Evolutionary conservation across 805 yeast genomes (phyloP).

Genomic region (Vanderwaltozyma tropicalis): DNA sequence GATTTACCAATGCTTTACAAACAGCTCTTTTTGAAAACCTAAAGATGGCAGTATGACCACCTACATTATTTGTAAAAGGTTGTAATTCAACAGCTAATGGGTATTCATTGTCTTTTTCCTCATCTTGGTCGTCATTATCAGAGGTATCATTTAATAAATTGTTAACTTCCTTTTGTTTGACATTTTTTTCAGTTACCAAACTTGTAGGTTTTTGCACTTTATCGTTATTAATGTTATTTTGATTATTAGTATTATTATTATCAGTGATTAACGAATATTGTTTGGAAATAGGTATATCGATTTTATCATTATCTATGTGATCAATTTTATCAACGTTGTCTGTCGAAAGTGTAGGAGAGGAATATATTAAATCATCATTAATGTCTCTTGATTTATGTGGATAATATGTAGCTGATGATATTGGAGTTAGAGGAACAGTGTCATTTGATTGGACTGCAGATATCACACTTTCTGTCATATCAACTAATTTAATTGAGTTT

Average conservation of each 20-base stretch:
- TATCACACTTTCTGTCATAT: no score
- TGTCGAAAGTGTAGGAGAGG: not conserved
- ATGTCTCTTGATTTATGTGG: conserved; percentile 45
- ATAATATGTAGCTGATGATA: conserved; percentile 59
- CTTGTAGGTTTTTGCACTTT: not conserved
- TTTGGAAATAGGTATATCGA: no score
- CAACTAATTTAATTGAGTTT: not conserved
- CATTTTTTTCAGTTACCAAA: not conserved
- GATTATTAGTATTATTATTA: no score
- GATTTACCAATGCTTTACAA: conserved; percentile 81
- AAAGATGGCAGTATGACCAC: conserved; percentile 97
- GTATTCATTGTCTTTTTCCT: conserved; percentile 31
- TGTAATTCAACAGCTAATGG: conserved; percentile 79
- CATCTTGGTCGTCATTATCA: conserved; percentile 15
- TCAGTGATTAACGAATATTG: not conserved
- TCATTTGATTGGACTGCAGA: not conserved
- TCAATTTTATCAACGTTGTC: not conserved
- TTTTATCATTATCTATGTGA: not conserved
- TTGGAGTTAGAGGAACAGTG: conserved; percentile 38
- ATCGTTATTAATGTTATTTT: not conserved
- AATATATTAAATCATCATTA: not conserved
- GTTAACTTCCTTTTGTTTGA: no score
- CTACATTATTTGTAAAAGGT: conserved; percentile 90
- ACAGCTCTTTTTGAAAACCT: conserved; percentile 85
- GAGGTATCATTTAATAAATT: no score